Base-by-base conservation (phyloP, 805 yeast species). In the Candida railenensis region DNA sequence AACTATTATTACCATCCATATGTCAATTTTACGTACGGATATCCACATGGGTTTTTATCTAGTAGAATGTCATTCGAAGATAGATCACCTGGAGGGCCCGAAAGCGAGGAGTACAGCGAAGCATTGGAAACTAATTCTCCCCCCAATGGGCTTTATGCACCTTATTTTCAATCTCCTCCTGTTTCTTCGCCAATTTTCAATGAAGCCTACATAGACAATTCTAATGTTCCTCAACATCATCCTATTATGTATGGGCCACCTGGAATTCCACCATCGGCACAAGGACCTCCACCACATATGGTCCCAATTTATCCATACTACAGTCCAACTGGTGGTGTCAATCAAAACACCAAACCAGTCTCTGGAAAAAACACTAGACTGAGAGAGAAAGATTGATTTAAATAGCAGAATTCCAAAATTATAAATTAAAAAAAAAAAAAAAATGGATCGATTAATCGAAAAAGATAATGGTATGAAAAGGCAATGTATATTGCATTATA, bases 41-140 rank as follows among this genome's bases (percentile, higher is more conserved):
- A 22, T 20, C 43, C 30, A 7, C 9, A 8, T 20, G 43, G 34
- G 22, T 40, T 40, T 28, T 5, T 40, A 21, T 36, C 43, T 3
- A 18, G 22, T 20, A 22, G 43, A 15, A 32, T 32, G 37, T 40
- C 43, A 7, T 40, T 40, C 16, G 43, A 40, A 19, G 43, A 40
- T 11, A 16, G 5, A 3, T 21, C 32, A 4, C 40, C 40, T 21
- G 20, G 22, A 12, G 42, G 22, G 30, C 22, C 12, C 12, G 42
- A 38, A 5, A 5, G 15, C 8, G 34, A 36, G 12, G 39, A 25
- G n/a, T 25, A 30, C 15, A 36, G n/a, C 11, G 37, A 40, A 25
- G 30, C 30, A 7, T 25, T 25, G 30, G 30, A 25, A 19, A 18
- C 34, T 3, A 40, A 36, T n/a, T 40, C 43, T 5, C 43, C 43